These are phyloP conservation scores for Eimeria praecox DNA, from an alignment of 169 alveolate species.

Conservation along the genomic window DNA sequence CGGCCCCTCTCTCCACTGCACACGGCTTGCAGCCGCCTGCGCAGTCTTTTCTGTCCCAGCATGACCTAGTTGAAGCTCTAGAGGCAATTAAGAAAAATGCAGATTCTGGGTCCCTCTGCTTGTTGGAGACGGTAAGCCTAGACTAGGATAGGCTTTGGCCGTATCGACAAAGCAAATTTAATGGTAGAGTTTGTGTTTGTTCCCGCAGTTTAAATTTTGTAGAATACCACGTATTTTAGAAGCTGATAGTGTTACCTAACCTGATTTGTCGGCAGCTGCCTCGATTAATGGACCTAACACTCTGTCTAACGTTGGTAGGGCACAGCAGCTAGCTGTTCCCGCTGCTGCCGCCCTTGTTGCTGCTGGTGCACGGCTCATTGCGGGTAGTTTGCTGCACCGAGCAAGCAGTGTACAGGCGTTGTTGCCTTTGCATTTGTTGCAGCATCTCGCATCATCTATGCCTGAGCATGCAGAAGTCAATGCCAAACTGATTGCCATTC, in stretches of 20 bases:
- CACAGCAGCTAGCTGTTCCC: no score
- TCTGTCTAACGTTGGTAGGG: neutral
- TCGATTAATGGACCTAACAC: neutral
- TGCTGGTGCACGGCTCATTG: no score
- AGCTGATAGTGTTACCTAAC: neutral
- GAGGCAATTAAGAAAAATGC: conserved; percentile 14
- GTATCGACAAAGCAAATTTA: neutral
- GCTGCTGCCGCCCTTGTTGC: no score
- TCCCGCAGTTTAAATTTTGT: neutral
- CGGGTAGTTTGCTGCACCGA: neutral
- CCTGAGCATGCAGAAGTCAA: conserved; percentile 46
- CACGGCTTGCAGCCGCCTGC: neutral
- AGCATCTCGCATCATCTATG: conserved; percentile 1
- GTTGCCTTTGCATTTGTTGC: neutral
- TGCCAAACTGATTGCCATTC: neutral
- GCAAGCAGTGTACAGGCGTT: neutral
- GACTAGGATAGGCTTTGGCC: neutral
- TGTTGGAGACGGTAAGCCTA: conserved; percentile 45
- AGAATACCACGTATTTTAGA: neutral
- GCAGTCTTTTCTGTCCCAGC: neutral
- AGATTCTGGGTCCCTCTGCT: conserved; percentile 24
- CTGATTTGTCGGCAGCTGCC: neutral
- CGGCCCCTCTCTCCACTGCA: neutral
- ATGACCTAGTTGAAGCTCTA: neutral
- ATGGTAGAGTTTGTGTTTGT: neutral